Base-by-base conservation (phyloP, 2,329 filamentous ascomycete genomes). In the Aspergillus caelatus region DNA sequence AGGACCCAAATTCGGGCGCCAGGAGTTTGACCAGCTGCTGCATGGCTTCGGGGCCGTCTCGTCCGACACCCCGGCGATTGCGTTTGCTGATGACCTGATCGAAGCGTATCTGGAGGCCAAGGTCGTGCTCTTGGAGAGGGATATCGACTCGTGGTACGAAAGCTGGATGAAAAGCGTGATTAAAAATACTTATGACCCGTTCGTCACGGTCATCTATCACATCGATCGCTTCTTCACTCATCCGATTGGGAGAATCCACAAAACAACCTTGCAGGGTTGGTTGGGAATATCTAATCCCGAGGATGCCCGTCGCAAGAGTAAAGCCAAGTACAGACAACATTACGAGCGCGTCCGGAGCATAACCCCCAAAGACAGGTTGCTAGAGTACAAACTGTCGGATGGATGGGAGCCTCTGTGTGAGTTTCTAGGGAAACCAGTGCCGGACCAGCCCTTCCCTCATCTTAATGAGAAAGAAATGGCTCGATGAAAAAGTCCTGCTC, bases 401-500 rank as follows among this genome's bases (percentile, higher is more conserved):
- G 80, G 79, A 0, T 83, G 81, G 81, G 73, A 68, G 23, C 78
- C 79, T 4, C 69, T 84, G n/a, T 83, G 80, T 64, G 34, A 59
- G n/a, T 70, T 70, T 45, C 58, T 70, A 43, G 53, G 43, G 4
- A 63, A 62, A 32, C 56, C 59, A 1, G 55, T 58, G 28, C 61
- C 64, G 5, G 50, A 60, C 60, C 34, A 58, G 23, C 63, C 65
- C 16, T 67, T 64, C 39, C 67, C 67, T 5, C 60, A 57, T 36
- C 52, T 64, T 21, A 65, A 63, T 41, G 59, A 63, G 41, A 45
- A 45, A 45, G 41, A 45, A 21, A 45, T 45, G n/a, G 41, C n/a
- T 45, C 10, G 41, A 45, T 21, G 41, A 45, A 9, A 45, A 45
- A 45, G n/a, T 21, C n/a, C 41, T 11, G 19, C 41, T 21, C 41